Evolutionary conservation across 768 basidiomycete genomes (phyloP).

Genomic region (Cystobasidium tubakii): DNA sequence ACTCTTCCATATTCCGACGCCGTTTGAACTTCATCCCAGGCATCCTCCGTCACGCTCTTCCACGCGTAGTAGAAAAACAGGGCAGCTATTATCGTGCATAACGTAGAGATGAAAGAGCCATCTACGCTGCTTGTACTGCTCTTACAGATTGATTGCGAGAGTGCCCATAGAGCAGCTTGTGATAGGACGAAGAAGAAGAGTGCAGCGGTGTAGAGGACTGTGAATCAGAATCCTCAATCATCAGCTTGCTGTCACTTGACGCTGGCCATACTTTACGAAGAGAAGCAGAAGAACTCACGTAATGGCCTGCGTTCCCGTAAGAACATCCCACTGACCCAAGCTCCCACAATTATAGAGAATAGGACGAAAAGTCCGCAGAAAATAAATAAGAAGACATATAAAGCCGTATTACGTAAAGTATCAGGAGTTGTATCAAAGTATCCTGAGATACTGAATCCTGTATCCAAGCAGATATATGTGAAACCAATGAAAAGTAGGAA

Average conservation of each 20-base stretch:
- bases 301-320: slow-evolving; percentile 75
- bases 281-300: slow-evolving; percentile 49
- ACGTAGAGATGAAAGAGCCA: slow-evolving; percentile 76
- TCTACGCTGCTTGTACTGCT: slow-evolving; percentile 63
- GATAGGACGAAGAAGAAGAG: slow-evolving; percentile 70
- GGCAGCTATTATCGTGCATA: slow-evolving; percentile 48
- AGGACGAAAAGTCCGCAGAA: slow-evolving; percentile 69
- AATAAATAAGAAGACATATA: slow-evolving; percentile 64
- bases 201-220: slow-evolving; percentile 66
- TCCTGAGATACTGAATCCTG: slow-evolving; percentile 62
- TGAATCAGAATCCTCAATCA: neutral
- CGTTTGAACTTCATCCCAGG: slow-evolving; percentile 34
- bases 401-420: slow-evolving; percentile 60
- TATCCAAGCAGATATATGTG: slow-evolving; percentile 77
- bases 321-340: slow-evolving; percentile 68
- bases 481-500: slow-evolving; percentile 61
- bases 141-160: slow-evolving; percentile 68
- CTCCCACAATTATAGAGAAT: slow-evolving; percentile 68
- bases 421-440: slow-evolving; percentile 59
- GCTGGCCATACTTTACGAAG: neutral
- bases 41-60: slow-evolving; percentile 41
- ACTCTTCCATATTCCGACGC: slow-evolving; percentile 16
- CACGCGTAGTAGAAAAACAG: slow-evolving; percentile 23
- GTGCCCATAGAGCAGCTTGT: slow-evolving; percentile 56
- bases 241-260: too few species aligned